Conservation (phyloP, 2,329 filamentous ascomycete species). For the Penicillium psychrosexuale region DNA sequence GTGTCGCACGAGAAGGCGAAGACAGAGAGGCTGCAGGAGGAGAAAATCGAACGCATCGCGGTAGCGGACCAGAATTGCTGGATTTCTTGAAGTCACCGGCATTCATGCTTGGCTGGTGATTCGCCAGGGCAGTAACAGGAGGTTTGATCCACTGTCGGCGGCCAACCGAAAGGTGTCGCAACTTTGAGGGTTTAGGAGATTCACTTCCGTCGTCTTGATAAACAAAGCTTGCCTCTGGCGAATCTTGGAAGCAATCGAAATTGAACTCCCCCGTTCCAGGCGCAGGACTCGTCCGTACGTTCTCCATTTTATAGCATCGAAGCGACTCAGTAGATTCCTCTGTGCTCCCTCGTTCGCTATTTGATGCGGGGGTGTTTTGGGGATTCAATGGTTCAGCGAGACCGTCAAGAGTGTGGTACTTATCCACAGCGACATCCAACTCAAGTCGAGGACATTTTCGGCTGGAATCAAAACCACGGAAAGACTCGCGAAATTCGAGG, state of each 20-base stretch:
- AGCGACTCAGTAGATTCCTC: neutral
- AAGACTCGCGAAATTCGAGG: neutral
- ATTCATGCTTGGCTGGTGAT: neutral
- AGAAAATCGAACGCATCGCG: constrained; percentile 15
- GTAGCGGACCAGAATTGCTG: neutral
- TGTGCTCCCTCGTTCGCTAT: constrained; percentile 7
- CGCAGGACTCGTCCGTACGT: constrained; percentile 5
- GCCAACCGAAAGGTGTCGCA: constrained; percentile 5
- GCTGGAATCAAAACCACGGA: neutral
- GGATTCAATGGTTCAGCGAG: constrained; percentile 15
- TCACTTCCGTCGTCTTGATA: neutral
- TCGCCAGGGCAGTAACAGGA: neutral
- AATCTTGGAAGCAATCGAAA: constrained; percentile 15
- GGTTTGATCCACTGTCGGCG: neutral
- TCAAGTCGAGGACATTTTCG: constrained; percentile 17
- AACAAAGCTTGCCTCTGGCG: neutral
- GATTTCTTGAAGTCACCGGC: neutral
- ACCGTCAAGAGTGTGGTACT: constrained; percentile 17
- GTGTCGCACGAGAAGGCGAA: neutral
- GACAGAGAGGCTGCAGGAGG: constrained; percentile 1
- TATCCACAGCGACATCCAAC: constrained; percentile 19
- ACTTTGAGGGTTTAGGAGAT: neutral
- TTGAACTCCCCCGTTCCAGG: constrained; percentile 4
- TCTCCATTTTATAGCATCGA: constrained; percentile 1
- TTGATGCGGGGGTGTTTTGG: constrained; percentile 20